phyloP scores from a whole-genome alignment of 192 early-diverging fungal genomes.

The Umbelopsis ramanniana region DNA sequence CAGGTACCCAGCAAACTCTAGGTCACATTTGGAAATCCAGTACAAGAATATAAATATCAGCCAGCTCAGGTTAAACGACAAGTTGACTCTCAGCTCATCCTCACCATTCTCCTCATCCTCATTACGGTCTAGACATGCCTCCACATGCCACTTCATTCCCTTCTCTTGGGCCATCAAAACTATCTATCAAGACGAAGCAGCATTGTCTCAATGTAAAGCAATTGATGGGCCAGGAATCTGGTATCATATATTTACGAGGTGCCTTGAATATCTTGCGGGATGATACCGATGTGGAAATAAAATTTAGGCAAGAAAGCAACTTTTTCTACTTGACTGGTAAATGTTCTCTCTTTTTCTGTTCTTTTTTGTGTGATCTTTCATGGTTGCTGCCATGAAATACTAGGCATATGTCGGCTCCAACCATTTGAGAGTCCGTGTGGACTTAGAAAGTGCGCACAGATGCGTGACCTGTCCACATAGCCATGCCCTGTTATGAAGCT shows the following conservation, averaged over 20 bases:
- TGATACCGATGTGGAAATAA: conserved; percentile 62
- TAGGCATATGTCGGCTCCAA: no score
- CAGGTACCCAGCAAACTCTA: background rate
- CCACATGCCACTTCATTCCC: conserved; percentile 12
- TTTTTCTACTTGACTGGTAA: conserved; percentile 86
- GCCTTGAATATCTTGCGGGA: conserved; percentile 63
- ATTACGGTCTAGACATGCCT: conserved; percentile 3
- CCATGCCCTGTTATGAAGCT: background rate
- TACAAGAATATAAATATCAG: conserved; percentile 1
- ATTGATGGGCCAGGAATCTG: conserved; percentile 23
- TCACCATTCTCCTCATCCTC: conserved; percentile 4
- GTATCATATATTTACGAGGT: conserved; percentile 42
- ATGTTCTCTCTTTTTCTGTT: background rate
- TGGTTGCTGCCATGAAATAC: background rate
- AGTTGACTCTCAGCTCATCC: conserved; percentile 17
- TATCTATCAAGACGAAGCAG: conserved; percentile 33
- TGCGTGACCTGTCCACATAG: background rate
- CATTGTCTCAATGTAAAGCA: conserved; percentile 41
- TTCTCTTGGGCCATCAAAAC: conserved; percentile 1
- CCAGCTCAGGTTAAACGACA: background rate
- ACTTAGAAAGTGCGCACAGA: background rate
- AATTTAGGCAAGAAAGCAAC: conserved; percentile 87
- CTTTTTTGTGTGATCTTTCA: background rate
- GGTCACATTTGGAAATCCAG: background rate
- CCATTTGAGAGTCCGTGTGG: no score